Evolutionary conservation across 108 stramenopile genomes (phyloP).

Genomic region (Parmales sp.): DNA sequence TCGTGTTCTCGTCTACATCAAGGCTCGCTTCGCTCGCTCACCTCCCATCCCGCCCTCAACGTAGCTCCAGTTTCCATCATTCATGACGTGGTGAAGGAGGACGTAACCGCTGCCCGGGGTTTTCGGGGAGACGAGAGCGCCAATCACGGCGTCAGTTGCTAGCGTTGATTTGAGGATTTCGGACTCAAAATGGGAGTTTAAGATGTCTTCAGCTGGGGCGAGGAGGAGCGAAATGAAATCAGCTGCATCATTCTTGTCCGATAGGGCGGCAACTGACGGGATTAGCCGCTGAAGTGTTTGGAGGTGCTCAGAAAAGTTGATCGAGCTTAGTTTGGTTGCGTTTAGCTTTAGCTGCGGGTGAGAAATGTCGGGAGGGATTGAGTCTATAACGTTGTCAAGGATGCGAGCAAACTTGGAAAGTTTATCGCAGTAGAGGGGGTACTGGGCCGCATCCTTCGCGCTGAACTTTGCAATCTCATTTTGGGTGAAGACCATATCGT

Average conservation of each 20-base stretch:
- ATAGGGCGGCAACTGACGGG: not conserved
- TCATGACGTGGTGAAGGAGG: slow-evolving; percentile 37
- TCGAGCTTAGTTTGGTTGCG: not conserved
- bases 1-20: no score
- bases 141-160: slow-evolving; percentile 35
- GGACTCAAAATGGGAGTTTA: slow-evolving; percentile 32
- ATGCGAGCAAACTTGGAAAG: slow-evolving; percentile 11
- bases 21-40: no score
- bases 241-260: not conserved
- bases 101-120: slow-evolving; percentile 30
- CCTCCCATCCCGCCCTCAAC: slow-evolving; percentile 33
- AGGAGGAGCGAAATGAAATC: slow-evolving; percentile 27
- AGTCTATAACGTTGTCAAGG: slow-evolving; percentile 21
- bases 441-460: slow-evolving; percentile 18
- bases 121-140: slow-evolving; percentile 17
- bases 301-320: not conserved
- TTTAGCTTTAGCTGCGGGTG: not conserved
- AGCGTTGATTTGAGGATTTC: slow-evolving; percentile 34
- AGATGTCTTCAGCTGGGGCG: slow-evolving; percentile 19
- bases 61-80: slow-evolving; percentile 27
- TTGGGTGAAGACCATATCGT: not conserved
- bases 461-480: slow-evolving; percentile 24
- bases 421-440: slow-evolving; percentile 16
- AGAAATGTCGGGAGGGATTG: slow-evolving; percentile 7
- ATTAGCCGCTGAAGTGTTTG: no score